phyloP scores from a whole-genome alignment of 352 stramenopile species.

The Pythium scleroteichum region DNA sequence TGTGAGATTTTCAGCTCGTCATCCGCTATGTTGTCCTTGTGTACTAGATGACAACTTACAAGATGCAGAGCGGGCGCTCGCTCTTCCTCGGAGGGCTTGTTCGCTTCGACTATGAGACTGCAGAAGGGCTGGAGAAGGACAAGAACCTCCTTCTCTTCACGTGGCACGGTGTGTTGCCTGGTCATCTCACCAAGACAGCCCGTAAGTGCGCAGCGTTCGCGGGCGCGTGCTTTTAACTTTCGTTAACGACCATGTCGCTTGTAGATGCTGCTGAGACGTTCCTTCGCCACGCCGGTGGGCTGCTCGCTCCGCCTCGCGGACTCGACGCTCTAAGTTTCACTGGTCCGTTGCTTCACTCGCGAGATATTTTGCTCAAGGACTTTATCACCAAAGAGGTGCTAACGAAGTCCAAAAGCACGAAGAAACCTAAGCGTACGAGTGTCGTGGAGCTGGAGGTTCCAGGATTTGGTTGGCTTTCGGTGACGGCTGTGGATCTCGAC shows the following conservation, averaged over 20 bases:
- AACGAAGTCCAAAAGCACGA: slow-evolving; percentile 70
- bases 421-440: slow-evolving; percentile 80
- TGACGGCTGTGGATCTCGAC: slow-evolving; percentile 82
- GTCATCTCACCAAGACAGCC: slow-evolving; percentile 77
- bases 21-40: neutral
- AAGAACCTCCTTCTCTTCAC: slow-evolving; percentile 73
- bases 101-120: slow-evolving; percentile 75
- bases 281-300: slow-evolving; percentile 72
- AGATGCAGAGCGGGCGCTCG: slow-evolving; percentile 61
- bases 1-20: neutral
- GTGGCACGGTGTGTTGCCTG: slow-evolving; percentile 85
- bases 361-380: slow-evolving; percentile 67
- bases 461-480: slow-evolving; percentile 77
- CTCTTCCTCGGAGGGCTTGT: slow-evolving; percentile 77
- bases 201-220: too few species aligned
- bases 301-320: slow-evolving; percentile 76
- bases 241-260: neutral
- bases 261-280: slow-evolving; percentile 75
- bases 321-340: slow-evolving; percentile 80
- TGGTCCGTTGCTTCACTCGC: slow-evolving; percentile 50
- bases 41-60: slow-evolving; percentile 65
- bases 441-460: slow-evolving; percentile 77
- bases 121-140: slow-evolving; percentile 33
- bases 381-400: slow-evolving; percentile 63
- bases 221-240: too few species aligned